phyloP scores from a whole-genome alignment of 805 yeast genomes.

The Isabelozyma pseudorhagii region DNA sequence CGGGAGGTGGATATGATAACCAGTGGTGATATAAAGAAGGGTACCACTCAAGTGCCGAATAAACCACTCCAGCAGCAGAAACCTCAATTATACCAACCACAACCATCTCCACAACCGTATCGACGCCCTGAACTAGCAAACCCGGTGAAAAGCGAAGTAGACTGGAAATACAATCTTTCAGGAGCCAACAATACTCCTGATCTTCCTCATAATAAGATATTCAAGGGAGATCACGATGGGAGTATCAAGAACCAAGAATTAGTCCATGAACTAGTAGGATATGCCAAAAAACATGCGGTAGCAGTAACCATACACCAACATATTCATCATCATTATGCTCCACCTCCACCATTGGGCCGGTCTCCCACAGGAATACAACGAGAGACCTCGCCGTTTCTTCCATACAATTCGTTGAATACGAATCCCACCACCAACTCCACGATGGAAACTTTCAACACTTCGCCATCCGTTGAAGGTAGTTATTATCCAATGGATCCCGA shows the following conservation, averaged over 20 bases:
- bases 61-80: background rate
- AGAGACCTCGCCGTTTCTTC: background rate
- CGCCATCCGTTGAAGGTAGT: background rate
- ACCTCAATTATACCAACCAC: background rate
- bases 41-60: background rate
- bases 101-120: background rate
- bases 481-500: constrained; percentile 43
- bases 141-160: constrained; percentile 26
- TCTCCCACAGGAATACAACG: background rate
- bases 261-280: constrained; percentile 55
- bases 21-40: background rate
- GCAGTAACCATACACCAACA: constrained; percentile 80
- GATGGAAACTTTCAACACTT: background rate
- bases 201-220: constrained; percentile 18
- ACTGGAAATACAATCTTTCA: constrained; percentile 58
- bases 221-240: constrained; percentile 38
- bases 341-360: constrained; percentile 19
- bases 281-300: constrained; percentile 56
- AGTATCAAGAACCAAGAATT: constrained; percentile 49
- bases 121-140: background rate
- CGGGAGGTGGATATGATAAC: constrained; percentile 57
- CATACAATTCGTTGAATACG: background rate
- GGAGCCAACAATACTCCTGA: constrained; percentile 26
- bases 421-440: background rate
- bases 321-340: constrained; percentile 72